A percentile compares a stretch with the other conserved stretches of the same genome.
phyloP scores from a whole-genome alignment of 495 filamentous ascomycete genomes.

The Neurospora intermedia region DNA sequence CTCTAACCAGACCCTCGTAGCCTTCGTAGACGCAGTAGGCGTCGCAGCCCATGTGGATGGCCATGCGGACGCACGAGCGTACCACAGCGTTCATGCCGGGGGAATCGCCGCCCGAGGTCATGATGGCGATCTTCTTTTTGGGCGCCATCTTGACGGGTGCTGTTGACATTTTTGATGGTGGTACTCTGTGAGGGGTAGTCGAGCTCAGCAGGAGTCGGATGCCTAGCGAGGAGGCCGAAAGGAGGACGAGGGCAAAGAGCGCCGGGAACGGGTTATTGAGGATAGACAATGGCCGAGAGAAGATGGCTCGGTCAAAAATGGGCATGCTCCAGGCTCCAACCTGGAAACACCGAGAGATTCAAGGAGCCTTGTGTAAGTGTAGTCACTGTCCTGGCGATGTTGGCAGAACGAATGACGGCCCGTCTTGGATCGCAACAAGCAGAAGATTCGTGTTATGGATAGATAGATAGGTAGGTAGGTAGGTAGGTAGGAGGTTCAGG shows the following conservation, averaged over 20 bases:
- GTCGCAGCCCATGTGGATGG: conserved; percentile 77
- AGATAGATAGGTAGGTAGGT: not conserved
- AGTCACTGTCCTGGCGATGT: not conserved
- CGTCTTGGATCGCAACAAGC: not conserved
- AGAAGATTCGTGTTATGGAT: not conserved
- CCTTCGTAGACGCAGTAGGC: conserved; percentile 88
- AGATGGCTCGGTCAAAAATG: conserved; percentile 8
- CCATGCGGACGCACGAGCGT: conserved; percentile 86
- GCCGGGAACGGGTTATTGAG: conserved; percentile 16
- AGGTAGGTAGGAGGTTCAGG: not conserved
- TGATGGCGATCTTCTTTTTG: conserved; percentile 79
- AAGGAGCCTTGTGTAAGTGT: not conserved
- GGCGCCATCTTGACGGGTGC: conserved; percentile 22
- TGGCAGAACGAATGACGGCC: not conserved
- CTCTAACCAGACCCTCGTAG: conserved; percentile 89
- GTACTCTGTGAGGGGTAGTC: not conserved
- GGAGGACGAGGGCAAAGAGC: conserved; percentile 12
- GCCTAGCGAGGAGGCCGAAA: conserved; percentile 12
- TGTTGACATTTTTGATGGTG: not conserved
- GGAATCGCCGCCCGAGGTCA: conserved; percentile 96
- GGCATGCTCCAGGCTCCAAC: conserved; percentile 18
- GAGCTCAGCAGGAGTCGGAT: conserved; percentile 6
- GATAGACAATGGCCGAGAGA: conserved; percentile 14
- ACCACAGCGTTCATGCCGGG: conserved; percentile 97
- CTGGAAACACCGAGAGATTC: conserved; percentile 6